Evolutionary conservation across 2,329 filamentous ascomycete species (phyloP).

Genomic region (Nannizzia gypsea): DNA sequence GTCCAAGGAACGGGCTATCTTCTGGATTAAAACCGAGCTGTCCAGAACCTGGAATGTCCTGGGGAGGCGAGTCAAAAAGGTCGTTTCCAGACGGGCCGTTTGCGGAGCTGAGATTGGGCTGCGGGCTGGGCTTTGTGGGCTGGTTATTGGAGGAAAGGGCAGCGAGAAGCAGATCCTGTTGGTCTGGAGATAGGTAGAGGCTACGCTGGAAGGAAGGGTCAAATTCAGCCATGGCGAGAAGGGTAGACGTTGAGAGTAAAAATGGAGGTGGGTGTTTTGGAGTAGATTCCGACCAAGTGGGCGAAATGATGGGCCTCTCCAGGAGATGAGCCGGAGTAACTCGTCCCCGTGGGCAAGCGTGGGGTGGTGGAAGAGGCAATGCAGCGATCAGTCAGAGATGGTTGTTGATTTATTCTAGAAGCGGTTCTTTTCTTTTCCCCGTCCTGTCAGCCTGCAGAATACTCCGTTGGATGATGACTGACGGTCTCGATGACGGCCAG

Average conservation of each 20-base stretch:
- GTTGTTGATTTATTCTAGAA: neutral
- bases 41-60: conserved; percentile 34
- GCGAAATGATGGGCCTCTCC: neutral
- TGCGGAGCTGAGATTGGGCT: conserved; percentile 15
- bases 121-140: conserved; percentile 21
- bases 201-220: conserved; percentile 37
- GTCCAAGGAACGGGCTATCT: conserved; percentile 74
- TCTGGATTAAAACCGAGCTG: conserved; percentile 44
- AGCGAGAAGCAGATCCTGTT: conserved; percentile 64
- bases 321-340: neutral
- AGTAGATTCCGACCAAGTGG: neutral
- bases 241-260: conserved; percentile 5
- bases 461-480: neutral
- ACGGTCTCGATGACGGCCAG: neutral
- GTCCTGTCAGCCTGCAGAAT: neutral
- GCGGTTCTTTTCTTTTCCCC: neutral
- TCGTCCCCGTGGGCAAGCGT: neutral
- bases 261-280: neutral
- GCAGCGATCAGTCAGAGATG: neutral
- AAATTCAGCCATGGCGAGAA: conserved; percentile 26
- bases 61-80: conserved; percentile 22
- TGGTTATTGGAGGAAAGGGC: conserved; percentile 61
- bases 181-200: conserved; percentile 61
- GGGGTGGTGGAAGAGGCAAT: neutral
- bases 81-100: conserved; percentile 12